Base-by-base conservation (phyloP, 208 protist genomes). In the Leishmania lainsoni region DNA sequence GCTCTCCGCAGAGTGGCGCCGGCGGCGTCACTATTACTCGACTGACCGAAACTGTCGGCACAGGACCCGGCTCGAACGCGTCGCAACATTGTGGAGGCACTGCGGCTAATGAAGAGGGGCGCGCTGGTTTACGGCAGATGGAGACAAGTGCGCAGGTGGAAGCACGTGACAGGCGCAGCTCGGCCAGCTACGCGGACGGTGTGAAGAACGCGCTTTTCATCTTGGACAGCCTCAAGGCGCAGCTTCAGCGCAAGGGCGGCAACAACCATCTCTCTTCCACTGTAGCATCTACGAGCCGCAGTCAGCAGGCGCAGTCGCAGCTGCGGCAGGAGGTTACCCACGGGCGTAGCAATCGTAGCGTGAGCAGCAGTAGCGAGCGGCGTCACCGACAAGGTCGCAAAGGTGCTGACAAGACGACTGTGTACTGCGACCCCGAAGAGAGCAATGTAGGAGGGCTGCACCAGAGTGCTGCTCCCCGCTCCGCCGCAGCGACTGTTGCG, bases 171-270 rank as follows among this genome's bases (percentile, higher is more conserved):
- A 65, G 65, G 71, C 81, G 68, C 78, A 81, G 78, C 73, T 82
- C 82, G 29, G 56, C 75, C 16, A 85, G 66, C 69, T 90, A 92
- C 59, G 83, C 90, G 3, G 88, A 91, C 35, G 89, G 89, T 17
- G 91, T 96, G 10, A 88, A 79, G n/a, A 91, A 90, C 39, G 92
- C 91, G n/a, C 83, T 96, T 58, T 92, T 88, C 26, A 91, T 96
- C 49, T 69, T 96, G 9, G 87, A 92, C 35, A 81, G 87, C 42
- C 82, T 95, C 6, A 87, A 88, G 35, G 86, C 79, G 59, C 87
- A 89, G 79, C 81, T 95, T 32, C 80, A 85, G 70, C 80, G 74
- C 58, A 69, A 72, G 59, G 51, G 51, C 39, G 73, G 79, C 49
- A 63, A 22, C 39, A 20, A 22, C n/a, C 83, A 78, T 35, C 63